These are phyloP conservation scores for Trametes versicolor DNA, from an alignment of 1,284 basidiomycete species.

Conservation along the genomic window DNA sequence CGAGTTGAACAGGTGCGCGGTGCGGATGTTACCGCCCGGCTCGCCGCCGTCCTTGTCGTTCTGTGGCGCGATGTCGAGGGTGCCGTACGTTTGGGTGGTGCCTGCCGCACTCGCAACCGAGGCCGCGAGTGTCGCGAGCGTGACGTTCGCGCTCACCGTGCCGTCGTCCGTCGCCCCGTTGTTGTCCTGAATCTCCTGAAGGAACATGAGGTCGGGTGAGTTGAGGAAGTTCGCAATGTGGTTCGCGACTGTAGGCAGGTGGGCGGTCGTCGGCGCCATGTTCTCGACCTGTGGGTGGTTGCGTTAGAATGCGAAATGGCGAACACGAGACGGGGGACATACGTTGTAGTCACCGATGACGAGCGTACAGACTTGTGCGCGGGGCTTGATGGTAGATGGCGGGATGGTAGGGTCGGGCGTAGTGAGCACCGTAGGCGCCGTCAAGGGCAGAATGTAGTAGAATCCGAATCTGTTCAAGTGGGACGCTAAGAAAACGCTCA, in stretches of 20 bases:
- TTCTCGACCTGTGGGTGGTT: conserved; percentile 59
- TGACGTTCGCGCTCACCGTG: conserved; percentile 60
- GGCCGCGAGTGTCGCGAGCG: conserved; percentile 59
- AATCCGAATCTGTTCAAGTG: conserved; percentile 50
- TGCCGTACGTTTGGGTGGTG: conserved; percentile 55
- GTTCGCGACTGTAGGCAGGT: conserved; percentile 56
- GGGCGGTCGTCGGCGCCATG: conserved; percentile 57
- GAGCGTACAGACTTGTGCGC: conserved; percentile 45
- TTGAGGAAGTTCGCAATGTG: conserved; percentile 63
- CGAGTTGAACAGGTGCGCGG: conserved; percentile 64
- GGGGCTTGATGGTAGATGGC: conserved; percentile 54
- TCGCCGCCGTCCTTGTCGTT: conserved; percentile 66
- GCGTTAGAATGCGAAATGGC: background rate
- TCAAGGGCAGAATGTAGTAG: conserved; percentile 64
- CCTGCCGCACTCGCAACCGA: conserved; percentile 52
- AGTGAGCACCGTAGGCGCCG: conserved; percentile 58
- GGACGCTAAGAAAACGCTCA: background rate
- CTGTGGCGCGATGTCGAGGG: conserved; percentile 59
- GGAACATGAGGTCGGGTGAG: conserved; percentile 66
- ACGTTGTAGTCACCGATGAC: conserved; percentile 71
- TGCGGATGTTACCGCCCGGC: conserved; percentile 71
- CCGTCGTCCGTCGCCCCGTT: conserved; percentile 64
- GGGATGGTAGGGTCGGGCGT: conserved; percentile 49
- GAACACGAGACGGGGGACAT: conserved; percentile 10
- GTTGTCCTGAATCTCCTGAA: conserved; percentile 76